Base-by-base conservation (phyloP, 805 yeast species). In the Yamadazyma olivae region DNA sequence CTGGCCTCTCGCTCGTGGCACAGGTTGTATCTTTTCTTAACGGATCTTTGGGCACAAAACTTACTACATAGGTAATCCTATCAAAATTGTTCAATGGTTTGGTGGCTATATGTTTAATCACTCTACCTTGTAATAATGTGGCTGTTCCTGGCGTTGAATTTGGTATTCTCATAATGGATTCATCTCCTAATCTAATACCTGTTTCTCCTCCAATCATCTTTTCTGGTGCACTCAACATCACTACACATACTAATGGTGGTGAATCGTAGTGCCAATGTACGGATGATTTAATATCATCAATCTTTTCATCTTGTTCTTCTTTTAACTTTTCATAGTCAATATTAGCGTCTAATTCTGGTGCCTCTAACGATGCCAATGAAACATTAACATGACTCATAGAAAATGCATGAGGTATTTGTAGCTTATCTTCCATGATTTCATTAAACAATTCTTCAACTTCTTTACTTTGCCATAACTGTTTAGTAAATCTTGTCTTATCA, bases 61-160 rank as follows among this genome's bases (percentile, higher is more conserved):
- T 57, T 16, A 63, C 61, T 29, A 70, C 70, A 9, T 62, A 51
- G 5, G 71, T 65, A 41, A 70, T 65, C 54, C 75, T 57, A 36
- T 69, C 74, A 17, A 46, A 49, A 36, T 57, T 56, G 24, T 57
- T 43, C 19, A 45, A 32, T 8, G 56, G 56, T 24, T 46, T 46
- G 8, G 49, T 40, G 5, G 56, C 56, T 33, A 51, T 41, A 30
- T 51, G 56, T 29, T 42, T 50, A 15, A 51, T 43, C 3, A 50
- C 54, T 29, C 53, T 39, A 8, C 51, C 56, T 36, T 51, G 56
- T 19, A 51, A 33, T 17, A 51, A 23, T 6, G 54, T 38, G n/a
- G 48, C 53, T 23, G 22, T 37, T n/a, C 56, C 56, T 14, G 32
- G 44, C 28, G 43, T 43, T 14, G 46, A 38, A 19, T 44, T 45